A percentile compares a stretch with the other conserved stretches of the same genome.
Conservation (phyloP, 129 eudicot species). For the Pulicaria dysenterica region DNA sequence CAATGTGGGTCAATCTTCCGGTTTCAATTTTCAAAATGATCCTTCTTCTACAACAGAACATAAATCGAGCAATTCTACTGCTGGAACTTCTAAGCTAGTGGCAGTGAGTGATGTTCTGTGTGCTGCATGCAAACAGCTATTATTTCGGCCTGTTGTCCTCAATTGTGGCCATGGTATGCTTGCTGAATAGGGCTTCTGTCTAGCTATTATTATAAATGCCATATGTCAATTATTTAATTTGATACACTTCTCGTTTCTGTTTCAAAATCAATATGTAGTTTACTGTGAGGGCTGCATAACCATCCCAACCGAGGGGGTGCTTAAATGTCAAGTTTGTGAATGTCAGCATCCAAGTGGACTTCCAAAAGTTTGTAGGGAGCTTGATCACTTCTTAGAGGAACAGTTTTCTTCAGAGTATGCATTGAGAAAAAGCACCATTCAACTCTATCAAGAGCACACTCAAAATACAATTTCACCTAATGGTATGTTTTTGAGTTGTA, state of each 20-base stretch:
- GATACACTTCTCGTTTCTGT: slow-evolving; percentile 9
- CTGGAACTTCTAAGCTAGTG: slow-evolving; percentile 32
- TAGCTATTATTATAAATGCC: neutral
- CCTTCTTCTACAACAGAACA: slow-evolving; percentile 33
- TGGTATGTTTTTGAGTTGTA: slow-evolving; percentile 42
- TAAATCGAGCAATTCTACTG: slow-evolving; percentile 3
- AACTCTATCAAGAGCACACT: slow-evolving; percentile 39
- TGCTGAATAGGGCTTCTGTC: neutral
- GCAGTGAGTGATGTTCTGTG: slow-evolving; percentile 60
- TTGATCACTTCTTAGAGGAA: slow-evolving; percentile 63
- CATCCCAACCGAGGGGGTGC: slow-evolving; percentile 42
- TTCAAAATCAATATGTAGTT: slow-evolving; percentile 34
- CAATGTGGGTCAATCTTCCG: slow-evolving; percentile 20
- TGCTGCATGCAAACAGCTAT: slow-evolving; percentile 57
- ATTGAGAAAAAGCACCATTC: slow-evolving; percentile 38
- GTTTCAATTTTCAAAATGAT: slow-evolving; percentile 15
- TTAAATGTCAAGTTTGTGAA: slow-evolving; percentile 62
- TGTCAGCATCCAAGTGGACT: slow-evolving; percentile 56
- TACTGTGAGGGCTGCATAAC: slow-evolving; percentile 63
- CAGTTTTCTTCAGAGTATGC: slow-evolving; percentile 56
- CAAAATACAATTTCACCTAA: slow-evolving; percentile 33
- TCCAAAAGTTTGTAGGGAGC: slow-evolving; percentile 67
- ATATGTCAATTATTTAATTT: neutral
- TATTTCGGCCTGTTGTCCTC: slow-evolving; percentile 66
- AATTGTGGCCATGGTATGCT: slow-evolving; percentile 81